Conservation (phyloP, 805 yeast genomes). For the Saccharomycopsis guyanensis region DNA sequence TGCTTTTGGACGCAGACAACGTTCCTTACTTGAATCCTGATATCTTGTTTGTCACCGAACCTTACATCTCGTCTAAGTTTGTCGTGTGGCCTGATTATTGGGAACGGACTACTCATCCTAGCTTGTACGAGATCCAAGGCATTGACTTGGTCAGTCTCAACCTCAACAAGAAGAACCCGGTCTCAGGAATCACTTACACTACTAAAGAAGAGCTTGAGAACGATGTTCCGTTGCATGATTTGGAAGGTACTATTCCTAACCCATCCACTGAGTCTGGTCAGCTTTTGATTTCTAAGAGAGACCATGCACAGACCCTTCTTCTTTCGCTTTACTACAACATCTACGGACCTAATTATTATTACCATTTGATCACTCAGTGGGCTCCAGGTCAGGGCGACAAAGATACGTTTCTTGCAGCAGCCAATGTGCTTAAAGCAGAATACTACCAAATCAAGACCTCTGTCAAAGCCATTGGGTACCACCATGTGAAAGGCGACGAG, state of each 20-base stretch:
- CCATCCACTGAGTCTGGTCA: constrained; percentile 68
- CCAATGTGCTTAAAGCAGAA: constrained; percentile 39
- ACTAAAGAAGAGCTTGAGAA: constrained; percentile 22
- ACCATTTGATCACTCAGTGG: constrained; percentile 53
- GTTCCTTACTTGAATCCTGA: constrained; percentile 42
- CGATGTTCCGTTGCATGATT: constrained; percentile 46
- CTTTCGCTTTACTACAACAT: constrained; percentile 59
- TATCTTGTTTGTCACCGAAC: constrained; percentile 46
- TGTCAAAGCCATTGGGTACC: constrained; percentile 46
- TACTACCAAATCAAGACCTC: constrained; percentile 49
- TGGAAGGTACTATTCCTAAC: constrained; percentile 62
- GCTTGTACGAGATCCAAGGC: constrained; percentile 61
- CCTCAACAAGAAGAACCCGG: constrained; percentile 26
- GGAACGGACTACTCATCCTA: constrained; percentile 76
- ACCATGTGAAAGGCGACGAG: constrained; percentile 25
- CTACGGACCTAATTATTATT: constrained; percentile 53
- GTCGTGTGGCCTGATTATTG: constrained; percentile 83
- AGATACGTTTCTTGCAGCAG: constrained; percentile 69
- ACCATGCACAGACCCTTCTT: constrained; percentile 50
- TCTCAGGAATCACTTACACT: constrained; percentile 25
- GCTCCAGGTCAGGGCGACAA: constrained; percentile 77
- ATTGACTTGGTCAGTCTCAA: constrained; percentile 36
- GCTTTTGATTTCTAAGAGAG: constrained; percentile 46
- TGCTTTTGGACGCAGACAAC: constrained; percentile 42
- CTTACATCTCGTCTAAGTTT: constrained; percentile 44